Evolutionary conservation across 1,284 basidiomycete genomes (phyloP).

Genomic region (Boletus sp.): DNA sequence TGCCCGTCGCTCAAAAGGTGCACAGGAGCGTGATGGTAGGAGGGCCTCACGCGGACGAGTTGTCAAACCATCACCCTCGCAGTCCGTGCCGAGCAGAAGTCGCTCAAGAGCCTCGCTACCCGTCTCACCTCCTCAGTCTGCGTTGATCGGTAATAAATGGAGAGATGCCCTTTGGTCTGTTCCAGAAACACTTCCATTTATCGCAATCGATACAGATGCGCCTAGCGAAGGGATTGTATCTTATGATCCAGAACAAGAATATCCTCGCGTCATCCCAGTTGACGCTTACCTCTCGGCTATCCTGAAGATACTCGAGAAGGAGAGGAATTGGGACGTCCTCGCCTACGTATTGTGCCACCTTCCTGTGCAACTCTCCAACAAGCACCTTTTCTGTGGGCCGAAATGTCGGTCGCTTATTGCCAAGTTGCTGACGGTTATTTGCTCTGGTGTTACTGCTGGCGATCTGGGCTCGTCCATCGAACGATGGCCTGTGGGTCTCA

Average conservation of each 20-base stretch:
- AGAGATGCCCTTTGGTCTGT: conserved; percentile 63
- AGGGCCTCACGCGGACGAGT: conserved; percentile 57
- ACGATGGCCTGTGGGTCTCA: conserved; percentile 60
- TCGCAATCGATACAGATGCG: conserved; percentile 57
- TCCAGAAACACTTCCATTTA: conserved; percentile 74
- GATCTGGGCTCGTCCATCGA: conserved; percentile 59
- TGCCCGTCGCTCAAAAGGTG: conserved; percentile 45
- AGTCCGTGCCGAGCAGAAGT: conserved; percentile 59
- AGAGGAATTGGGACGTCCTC: conserved; percentile 90
- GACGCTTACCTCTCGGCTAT: conserved; percentile 75
- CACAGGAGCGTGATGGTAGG: conserved; percentile 52
- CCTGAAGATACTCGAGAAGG: conserved; percentile 67
- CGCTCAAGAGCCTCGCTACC: conserved; percentile 54
- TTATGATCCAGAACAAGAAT: conserved; percentile 61
- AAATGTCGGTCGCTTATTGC: conserved; percentile 66
- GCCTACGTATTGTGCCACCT: conserved; percentile 92
- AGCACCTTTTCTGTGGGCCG: conserved; percentile 94
- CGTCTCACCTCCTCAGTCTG: conserved; percentile 29
- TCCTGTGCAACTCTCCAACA: conserved; percentile 90
- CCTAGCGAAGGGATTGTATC: conserved; percentile 73
- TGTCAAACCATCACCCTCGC: conserved; percentile 42
- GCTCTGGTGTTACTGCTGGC: conserved; percentile 61
- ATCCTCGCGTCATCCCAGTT: conserved; percentile 63
- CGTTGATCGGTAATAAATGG: conserved; percentile 36
- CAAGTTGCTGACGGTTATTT: conserved; percentile 66